phyloP scores from a whole-genome alignment of 225 moss, liverwort and hornwort species.

The Asterella californica region DNA sequence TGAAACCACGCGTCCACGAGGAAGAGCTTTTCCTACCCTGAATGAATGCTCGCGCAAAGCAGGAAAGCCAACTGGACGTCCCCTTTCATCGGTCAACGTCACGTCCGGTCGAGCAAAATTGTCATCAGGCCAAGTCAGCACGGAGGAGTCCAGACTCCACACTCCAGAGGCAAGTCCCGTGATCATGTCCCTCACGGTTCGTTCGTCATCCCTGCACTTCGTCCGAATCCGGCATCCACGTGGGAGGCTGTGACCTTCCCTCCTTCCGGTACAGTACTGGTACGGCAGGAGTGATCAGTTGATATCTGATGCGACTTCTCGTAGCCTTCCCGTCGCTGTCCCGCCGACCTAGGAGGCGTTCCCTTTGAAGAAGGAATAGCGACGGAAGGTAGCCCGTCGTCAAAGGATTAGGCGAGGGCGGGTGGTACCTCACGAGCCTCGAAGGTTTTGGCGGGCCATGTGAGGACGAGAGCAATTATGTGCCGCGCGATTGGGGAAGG shows the following conservation, averaged over 20 bases:
- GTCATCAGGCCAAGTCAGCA: background rate
- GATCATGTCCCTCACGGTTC: background rate
- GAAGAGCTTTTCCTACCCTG: background rate
- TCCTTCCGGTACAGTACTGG: no score
- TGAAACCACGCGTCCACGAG: background rate
- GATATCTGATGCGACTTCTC: no score
- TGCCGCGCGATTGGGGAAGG: background rate
- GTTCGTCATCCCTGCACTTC: background rate
- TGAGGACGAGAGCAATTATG: background rate
- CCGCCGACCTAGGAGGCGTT: background rate
- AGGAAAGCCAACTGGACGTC: background rate
- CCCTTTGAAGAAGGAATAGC: no score
- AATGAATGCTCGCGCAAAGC: background rate
- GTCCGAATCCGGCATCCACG: background rate
- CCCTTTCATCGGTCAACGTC: background rate
- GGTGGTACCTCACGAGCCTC: background rate
- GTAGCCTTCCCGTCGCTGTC: background rate
- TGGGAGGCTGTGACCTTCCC: no score
- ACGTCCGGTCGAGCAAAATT: background rate
- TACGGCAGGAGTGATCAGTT: no score
- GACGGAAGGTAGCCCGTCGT: background rate
- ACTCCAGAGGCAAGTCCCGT: background rate
- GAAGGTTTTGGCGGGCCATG: slow-evolving; percentile 1
- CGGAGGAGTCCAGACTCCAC: no score
- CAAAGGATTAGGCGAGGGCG: background rate